Percentiles rank a stretch among this genome's conserved stretches.
These are phyloP conservation scores for Ulmus americana DNA, from an alignment of 331 rosid genomes.

Conservation along the genomic window DNA sequence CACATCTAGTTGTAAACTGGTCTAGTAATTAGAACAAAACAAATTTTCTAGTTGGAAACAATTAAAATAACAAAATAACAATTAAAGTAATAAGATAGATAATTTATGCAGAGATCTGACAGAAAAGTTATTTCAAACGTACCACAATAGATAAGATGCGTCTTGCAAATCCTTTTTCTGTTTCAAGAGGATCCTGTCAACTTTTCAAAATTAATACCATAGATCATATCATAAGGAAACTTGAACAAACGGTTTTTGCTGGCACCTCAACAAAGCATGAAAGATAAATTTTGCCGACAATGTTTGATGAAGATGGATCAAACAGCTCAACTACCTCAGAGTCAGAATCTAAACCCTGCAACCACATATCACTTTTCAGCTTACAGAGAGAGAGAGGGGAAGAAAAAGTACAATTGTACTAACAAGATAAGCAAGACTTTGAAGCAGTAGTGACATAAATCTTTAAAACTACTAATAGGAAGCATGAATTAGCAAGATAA, in stretches of 20 bases:
- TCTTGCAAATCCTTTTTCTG: conserved; percentile 70
- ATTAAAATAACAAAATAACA: too few relatives aligned
- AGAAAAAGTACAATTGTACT: neutral
- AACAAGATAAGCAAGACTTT: neutral
- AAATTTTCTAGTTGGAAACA: neutral
- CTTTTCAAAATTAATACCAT: conserved; percentile 27
- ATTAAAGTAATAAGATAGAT: neutral
- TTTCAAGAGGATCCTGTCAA: conserved; percentile 82
- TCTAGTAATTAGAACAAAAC: neutral
- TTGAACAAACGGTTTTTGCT: conserved; percentile 9
- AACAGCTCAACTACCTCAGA: conserved; percentile 46
- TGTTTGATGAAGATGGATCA: conserved; percentile 60
- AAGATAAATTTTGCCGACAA: conserved; percentile 61
- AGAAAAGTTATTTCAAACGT: conserved; percentile 29
- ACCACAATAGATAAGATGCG: conserved; percentile 92
- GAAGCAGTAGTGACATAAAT: neutral
- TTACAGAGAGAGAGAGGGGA: neutral
- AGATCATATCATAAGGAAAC: conserved; percentile 12
- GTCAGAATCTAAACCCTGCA: conserved; percentile 61
- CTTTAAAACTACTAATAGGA: neutral
- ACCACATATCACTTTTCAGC: conserved; percentile 9
- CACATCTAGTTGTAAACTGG: neutral
- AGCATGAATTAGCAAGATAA: neutral
- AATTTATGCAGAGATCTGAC: neutral
- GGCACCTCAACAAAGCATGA: conserved; percentile 79